These are phyloP conservation scores for Aspergillus brunneoviolaceus DNA, from an alignment of 2,329 filamentous ascomycete genomes.

Conservation along the genomic window DNA sequence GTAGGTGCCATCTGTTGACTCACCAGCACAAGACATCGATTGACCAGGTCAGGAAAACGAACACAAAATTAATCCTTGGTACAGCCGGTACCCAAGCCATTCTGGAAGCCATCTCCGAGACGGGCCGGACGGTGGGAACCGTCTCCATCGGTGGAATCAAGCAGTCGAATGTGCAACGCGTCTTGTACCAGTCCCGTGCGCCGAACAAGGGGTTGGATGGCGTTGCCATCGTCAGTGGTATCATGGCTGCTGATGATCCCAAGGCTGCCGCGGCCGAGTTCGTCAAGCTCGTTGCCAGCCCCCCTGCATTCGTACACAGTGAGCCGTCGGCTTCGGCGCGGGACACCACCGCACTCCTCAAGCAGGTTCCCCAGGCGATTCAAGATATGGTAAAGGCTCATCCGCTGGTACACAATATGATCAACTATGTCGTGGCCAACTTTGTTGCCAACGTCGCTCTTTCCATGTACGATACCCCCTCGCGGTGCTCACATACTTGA, in stretches of 20 bases:
- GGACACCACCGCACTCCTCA: slow-evolving; percentile 30
- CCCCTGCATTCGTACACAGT: slow-evolving; percentile 35
- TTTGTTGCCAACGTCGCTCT: slow-evolving; percentile 90
- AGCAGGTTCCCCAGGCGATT: slow-evolving; percentile 53
- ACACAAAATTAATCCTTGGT: slow-evolving; percentile 80
- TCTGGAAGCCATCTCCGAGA: slow-evolving; percentile 58
- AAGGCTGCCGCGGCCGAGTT: slow-evolving; percentile 62
- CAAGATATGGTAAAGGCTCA: slow-evolving; percentile 60
- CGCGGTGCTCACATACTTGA: neutral
- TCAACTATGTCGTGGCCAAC: slow-evolving; percentile 92
- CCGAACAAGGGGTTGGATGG: slow-evolving; percentile 67
- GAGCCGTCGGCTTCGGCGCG: slow-evolving; percentile 27
- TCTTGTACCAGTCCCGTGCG: slow-evolving; percentile 68
- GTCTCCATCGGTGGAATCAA: slow-evolving; percentile 93
- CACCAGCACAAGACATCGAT: neutral
- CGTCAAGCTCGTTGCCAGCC: slow-evolving; percentile 52
- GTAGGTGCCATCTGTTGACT: slow-evolving; percentile 44
- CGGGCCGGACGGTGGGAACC: slow-evolving; percentile 41
- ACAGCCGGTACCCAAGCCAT: slow-evolving; percentile 69
- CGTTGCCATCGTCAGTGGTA: slow-evolving; percentile 84
- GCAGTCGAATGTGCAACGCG: slow-evolving; percentile 68
- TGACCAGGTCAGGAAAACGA: slow-evolving; percentile 64
- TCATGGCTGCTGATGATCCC: slow-evolving; percentile 71
- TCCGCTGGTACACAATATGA: slow-evolving; percentile 94
- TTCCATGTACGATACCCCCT: slow-evolving; percentile 52